Conservation (phyloP, 768 basidiomycete species). For the Neoboletus magnificus region DNA sequence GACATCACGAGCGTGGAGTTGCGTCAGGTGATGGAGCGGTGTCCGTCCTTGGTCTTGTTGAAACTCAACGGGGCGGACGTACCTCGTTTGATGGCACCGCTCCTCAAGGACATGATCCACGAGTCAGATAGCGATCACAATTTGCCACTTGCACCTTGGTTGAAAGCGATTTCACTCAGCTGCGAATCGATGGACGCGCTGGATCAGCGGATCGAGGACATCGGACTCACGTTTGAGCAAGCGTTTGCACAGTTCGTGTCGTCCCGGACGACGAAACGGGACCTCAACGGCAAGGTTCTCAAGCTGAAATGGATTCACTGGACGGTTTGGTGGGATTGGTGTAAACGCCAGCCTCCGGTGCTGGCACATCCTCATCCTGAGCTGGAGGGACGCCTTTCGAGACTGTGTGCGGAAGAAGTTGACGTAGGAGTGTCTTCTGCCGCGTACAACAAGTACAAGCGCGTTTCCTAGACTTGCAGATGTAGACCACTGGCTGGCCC, state of each 20-base stretch:
- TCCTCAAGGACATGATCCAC: constrained; percentile 25
- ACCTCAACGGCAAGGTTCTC: constrained; percentile 24
- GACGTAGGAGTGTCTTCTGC: constrained; percentile 31
- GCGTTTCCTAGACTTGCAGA: constrained; percentile 19
- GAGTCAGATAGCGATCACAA: constrained; percentile 14
- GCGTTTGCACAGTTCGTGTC: constrained; percentile 21
- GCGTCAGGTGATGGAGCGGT: constrained; percentile 25
- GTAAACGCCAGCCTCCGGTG: constrained; percentile 17
- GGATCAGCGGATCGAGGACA: constrained; percentile 19
- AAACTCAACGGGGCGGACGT: constrained; percentile 29
- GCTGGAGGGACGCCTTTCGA: constrained; percentile 22
- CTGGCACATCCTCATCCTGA: constrained; percentile 21
- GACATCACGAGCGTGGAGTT: constrained; percentile 21
- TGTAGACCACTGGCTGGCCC: constrained; percentile 10
- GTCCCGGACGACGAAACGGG: constrained; percentile 27
- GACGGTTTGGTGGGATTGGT: constrained; percentile 33
- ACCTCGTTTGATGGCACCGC: constrained; percentile 18
- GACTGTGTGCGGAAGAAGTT: constrained; percentile 23
- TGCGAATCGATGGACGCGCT: constrained; percentile 27
- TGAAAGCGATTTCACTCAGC: constrained; percentile 30
- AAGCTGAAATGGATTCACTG: constrained; percentile 31
- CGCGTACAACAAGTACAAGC: constrained; percentile 32
- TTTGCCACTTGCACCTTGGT: constrained; percentile 27
- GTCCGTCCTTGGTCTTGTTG: constrained; percentile 29
- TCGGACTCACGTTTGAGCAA: constrained; percentile 28